A percentile compares a stretch with the other conserved stretches of the same genome.
phyloP scores from a whole-genome alignment of 805 yeast species.

The Yarrowia sp. region DNA sequence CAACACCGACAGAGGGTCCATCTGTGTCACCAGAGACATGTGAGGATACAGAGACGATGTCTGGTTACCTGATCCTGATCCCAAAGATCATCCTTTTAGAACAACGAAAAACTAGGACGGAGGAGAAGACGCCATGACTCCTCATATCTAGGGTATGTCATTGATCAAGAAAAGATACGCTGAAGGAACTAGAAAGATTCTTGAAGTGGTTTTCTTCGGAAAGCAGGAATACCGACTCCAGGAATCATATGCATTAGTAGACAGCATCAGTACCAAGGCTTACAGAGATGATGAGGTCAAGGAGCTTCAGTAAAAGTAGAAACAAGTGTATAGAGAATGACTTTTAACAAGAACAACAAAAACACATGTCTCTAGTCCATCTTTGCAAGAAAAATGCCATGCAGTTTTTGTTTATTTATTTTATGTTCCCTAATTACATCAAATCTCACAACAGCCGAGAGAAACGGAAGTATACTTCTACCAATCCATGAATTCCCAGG shows the following conservation, averaged over 20 bases:
- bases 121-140: constrained; percentile 85
- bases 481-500: too few species aligned
- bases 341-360: too few species aligned
- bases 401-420: too few species aligned
- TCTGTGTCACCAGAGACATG: constrained; percentile 73
- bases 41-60: constrained; percentile 90
- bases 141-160: constrained; percentile 80
- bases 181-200: neutral
- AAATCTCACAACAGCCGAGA: too few species aligned
- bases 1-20: constrained; percentile 85
- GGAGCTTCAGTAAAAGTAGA: constrained; percentile 3
- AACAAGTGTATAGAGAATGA: neutral
- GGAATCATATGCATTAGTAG: neutral
- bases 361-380: too few species aligned
- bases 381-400: too few species aligned
- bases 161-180: neutral
- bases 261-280: neutral
- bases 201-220: neutral
- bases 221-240: neutral
- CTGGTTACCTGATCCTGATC: neutral
- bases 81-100: constrained; percentile 76
- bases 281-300: constrained; percentile 1
- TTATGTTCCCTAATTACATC: too few species aligned
- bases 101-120: constrained; percentile 66
- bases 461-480: too few species aligned